These are phyloP conservation scores for Candida fluviatilis DNA, from an alignment of 805 yeast genomes.

Conservation along the genomic window DNA sequence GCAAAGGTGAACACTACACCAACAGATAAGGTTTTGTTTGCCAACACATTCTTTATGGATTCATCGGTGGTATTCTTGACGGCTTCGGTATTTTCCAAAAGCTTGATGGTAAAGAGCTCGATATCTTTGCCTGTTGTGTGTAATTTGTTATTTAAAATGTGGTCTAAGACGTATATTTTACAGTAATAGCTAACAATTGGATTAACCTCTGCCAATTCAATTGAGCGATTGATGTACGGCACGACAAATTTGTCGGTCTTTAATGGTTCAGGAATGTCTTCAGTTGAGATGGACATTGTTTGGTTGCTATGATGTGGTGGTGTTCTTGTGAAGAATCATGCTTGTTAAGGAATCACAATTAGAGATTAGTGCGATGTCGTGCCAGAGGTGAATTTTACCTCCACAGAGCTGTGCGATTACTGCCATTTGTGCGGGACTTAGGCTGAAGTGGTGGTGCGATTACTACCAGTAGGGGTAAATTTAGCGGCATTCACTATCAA, in stretches of 20 bases:
- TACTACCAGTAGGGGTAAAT: no score
- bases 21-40: slow-evolving; percentile 50
- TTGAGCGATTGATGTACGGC: slow-evolving; percentile 50
- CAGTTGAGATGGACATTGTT: slow-evolving; percentile 6
- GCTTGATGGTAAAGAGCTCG: slow-evolving; percentile 53
- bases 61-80: slow-evolving; percentile 44
- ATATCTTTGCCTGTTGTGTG: slow-evolving; percentile 55
- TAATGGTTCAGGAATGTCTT: slow-evolving; percentile 21
- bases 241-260: slow-evolving; percentile 31
- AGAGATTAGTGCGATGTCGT: no score
- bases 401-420: no score
- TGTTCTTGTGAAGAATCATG: background rate
- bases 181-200: slow-evolving; percentile 75
- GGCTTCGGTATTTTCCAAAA: slow-evolving; percentile 70
- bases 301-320: background rate
- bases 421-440: no score
- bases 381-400: no score
- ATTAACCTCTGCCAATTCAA: slow-evolving; percentile 53
- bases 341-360: no score
- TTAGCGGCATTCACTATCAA: no score
- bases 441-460: no score
- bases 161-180: slow-evolving; percentile 64
- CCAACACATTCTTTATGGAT: slow-evolving; percentile 45
- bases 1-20: slow-evolving; percentile 27
- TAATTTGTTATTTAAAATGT: slow-evolving; percentile 54